phyloP scores from a whole-genome alignment of 106 monocot genomes.

The Dendrobium catenatum region DNA sequence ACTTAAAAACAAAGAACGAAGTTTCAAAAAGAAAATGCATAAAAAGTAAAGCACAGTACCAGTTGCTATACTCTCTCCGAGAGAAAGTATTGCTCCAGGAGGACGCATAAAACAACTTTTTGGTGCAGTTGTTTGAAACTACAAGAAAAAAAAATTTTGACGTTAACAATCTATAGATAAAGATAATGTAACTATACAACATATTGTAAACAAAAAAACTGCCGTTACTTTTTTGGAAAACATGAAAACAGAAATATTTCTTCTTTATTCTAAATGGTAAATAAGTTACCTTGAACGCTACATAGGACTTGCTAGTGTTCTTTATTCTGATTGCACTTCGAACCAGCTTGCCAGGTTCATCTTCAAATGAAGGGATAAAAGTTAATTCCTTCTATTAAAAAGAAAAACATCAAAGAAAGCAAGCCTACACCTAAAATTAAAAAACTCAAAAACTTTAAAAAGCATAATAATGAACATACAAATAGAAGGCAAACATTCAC shows the following conservation, averaged over 20 bases:
- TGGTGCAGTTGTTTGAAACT: constrained; percentile 46
- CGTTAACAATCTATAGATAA: neutral
- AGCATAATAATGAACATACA: neutral
- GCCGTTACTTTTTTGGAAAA: neutral
- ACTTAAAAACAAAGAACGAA: neutral
- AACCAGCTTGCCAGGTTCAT: constrained; percentile 40
- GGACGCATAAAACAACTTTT: constrained; percentile 56
- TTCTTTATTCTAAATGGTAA: neutral
- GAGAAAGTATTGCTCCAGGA: constrained; percentile 33
- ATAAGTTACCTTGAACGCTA: constrained; percentile 34
- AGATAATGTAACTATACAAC: neutral
- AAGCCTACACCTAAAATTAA: neutral
- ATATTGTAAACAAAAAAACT: neutral
- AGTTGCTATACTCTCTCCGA: constrained; percentile 39
- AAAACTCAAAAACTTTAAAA: neutral
- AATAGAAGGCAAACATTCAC: neutral
- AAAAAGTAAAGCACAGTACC: constrained; percentile 9
- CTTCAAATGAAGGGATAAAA: constrained; percentile 14
- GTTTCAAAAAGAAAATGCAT: neutral
- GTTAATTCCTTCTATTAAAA: neutral
- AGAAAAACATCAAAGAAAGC: neutral
- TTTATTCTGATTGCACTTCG: constrained; percentile 40
- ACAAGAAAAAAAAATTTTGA: neutral
- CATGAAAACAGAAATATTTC: neutral
- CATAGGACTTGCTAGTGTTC: constrained; percentile 39